Evolutionary conservation across 2,329 filamentous ascomycete genomes (phyloP), one percentile per base, ranked within the genome.

Genomic region (Fusarium fujikuroi): DNA sequence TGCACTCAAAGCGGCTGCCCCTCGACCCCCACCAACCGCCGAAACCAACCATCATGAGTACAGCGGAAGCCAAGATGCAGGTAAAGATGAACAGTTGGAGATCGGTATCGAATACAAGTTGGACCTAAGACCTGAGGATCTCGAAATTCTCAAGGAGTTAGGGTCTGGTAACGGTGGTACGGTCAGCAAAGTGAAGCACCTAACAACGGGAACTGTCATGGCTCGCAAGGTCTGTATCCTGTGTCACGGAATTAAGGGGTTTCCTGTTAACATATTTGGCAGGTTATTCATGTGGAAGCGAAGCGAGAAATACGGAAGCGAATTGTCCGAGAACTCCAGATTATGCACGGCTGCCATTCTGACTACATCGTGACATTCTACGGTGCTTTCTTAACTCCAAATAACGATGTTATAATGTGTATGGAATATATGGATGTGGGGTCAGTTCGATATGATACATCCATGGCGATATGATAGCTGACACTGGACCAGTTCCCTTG

Each of bases 401-500:
- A 95, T 70, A 95, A 97, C 80, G 96, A 99, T 84, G 97, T 99
- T 66, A 97, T 98, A 77, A 95, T 99, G 92, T 99, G 96, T 83
- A 99, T 99, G 96, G 96, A 99, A 83, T 98, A 99, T 81, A 97
- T 97, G 94, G 96, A 99, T 83, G 94, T 95, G 81, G 96, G 96
- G 96, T 98, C 88, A 83, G 93, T 85, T 36, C 14, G 8, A 19
- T 16, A 30, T 6, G 19, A 15, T 15, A 19, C 28, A 9, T 5
- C 36, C 5, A 21, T 28, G 5, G 9, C 21, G 9, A 37, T 18
- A 30, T 39, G 36, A 30, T n/a, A 23, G 30, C 66, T 78, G 56
- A 78, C 49, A 25, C 34, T 10, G 11, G 46, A 69, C 72, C 81
- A 98, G 96, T 58, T 93, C 96, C 34, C 91, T 99, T 57, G 96